Evolutionary conservation across 257 asterid genomes (phyloP).

Genomic region (Nicotiana obtusifolia): DNA sequence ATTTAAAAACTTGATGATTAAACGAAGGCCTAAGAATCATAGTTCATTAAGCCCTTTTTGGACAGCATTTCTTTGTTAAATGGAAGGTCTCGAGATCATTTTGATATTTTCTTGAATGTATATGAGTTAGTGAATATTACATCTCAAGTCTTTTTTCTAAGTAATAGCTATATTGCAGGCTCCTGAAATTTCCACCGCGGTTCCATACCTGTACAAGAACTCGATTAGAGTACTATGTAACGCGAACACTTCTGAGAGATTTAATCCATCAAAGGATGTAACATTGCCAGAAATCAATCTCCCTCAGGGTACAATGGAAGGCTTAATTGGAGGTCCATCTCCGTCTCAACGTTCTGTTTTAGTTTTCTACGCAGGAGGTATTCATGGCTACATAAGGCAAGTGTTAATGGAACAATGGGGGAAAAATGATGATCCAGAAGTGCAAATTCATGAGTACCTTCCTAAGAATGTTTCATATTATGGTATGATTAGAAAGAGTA

Average conservation of each 20-base stretch:
- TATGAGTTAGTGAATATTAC: not conserved
- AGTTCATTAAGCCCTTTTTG: not conserved
- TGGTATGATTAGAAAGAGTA: conserved; percentile 61
- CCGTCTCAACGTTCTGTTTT: conserved; percentile 25
- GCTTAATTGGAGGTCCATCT: conserved; percentile 31
- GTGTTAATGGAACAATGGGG: conserved; percentile 68
- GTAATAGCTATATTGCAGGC: conserved; percentile 17
- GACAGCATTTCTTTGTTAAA: too few relatives aligned
- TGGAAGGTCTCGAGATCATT: not conserved
- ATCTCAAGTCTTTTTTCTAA: not conserved
- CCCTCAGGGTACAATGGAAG: conserved; percentile 18
- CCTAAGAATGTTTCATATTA: conserved; percentile 47
- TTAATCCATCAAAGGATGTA: conserved; percentile 25
- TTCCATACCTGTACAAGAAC: conserved; percentile 21
- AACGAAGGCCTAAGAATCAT: not conserved
- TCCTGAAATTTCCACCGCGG: conserved; percentile 29
- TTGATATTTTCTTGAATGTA: not conserved
- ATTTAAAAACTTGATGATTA: too few relatives aligned
- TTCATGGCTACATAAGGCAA: conserved; percentile 78
- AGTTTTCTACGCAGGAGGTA: conserved; percentile 46
- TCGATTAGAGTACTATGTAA: conserved; percentile 31
- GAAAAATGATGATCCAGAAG: conserved; percentile 43
- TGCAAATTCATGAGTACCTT: conserved; percentile 49
- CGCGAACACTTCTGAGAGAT: conserved; percentile 31
- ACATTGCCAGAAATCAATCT: conserved; percentile 32